Base-by-base conservation (phyloP, 306 rosid genomes). In the Canavalia ensiformis region DNA sequence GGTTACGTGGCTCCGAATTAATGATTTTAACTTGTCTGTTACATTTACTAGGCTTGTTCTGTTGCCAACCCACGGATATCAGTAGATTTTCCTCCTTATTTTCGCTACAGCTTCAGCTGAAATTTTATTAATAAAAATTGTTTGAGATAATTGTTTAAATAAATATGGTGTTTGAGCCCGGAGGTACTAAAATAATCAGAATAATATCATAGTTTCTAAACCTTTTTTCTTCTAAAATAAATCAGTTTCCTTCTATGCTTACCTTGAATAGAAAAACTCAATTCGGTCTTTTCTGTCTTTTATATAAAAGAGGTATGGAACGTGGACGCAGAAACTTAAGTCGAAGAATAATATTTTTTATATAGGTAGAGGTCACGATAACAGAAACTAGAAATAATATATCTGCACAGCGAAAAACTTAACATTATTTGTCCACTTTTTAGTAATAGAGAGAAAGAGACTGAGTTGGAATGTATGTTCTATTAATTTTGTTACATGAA, bases 1-100 rank as follows among this genome's bases (percentile, higher is more conserved):
- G 79, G 74, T 62, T 81, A 52, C 74, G 70, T 79, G 8, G 9
- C 83, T 45, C 10, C n/a, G 77, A 46, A 30, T 18, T 70, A 18
- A 67, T 79, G 33, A 69, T 47, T 77, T 11, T n/a, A 45, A 46
- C 49, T 58, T 57, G 6, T 8, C 37, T 30, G 18, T 18, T 46
- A 45, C 76, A 35, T 59, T 8, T 57, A 4, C 57, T 39, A 39
- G 44, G 28, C 44, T 64, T 37, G 37, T 65, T 77, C 31, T 65
- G 54, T 77, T 65, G 55, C 57, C 45, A n/a, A 77, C 65, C 33
- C 81, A 13, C 44, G 56, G 66, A 30, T 30, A 42, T 37, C 41
- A 37, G 4, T 37, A 37, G 41, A 37, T 37, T 37, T 37, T 37
- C 41, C 41, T 4, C 41, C 41, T 37, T 4, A 37, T 4, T 37